phyloP scores from a whole-genome alignment of 805 yeast genomes.

The Ogataea pignaliae region DNA sequence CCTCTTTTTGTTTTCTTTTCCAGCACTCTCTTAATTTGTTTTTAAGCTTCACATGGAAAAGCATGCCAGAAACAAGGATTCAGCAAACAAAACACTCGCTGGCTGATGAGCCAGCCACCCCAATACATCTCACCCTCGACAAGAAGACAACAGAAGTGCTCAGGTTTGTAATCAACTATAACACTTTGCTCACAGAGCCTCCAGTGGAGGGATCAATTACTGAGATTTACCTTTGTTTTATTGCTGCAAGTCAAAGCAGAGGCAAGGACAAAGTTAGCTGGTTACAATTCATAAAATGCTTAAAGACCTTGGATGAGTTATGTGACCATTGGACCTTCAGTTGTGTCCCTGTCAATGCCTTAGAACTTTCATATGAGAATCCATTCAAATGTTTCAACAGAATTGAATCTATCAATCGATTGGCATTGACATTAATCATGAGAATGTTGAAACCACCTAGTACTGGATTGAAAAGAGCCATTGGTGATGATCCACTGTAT shows the following conservation, averaged over 20 bases:
- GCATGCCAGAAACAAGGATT: too few species aligned
- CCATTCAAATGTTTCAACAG: conserved; percentile 26
- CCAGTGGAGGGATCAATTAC: conserved; percentile 30
- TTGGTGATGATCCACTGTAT: conserved; percentile 1
- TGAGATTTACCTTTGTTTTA: conserved; percentile 29
- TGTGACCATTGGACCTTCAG: conserved; percentile 18
- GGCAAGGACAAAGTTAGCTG: conserved; percentile 33
- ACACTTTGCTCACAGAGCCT: conserved; percentile 22
- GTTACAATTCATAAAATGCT: conserved; percentile 28
- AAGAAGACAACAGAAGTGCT: conserved; percentile 27
- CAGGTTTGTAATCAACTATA: conserved; percentile 29
- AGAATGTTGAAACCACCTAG: conserved; percentile 10
- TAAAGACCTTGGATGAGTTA: conserved; percentile 20
- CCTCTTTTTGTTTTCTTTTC: too few species aligned
- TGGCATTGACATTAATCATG: conserved; percentile 22
- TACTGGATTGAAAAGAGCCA: neutral
- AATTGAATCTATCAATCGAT: conserved; percentile 23
- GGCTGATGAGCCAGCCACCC: too few species aligned
- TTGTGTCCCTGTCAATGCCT: conserved; percentile 23
- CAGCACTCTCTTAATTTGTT: too few species aligned
- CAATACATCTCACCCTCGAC: conserved; percentile 14
- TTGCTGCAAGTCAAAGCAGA: conserved; percentile 25
- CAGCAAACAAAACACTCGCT: too few species aligned
- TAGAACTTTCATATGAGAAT: conserved; percentile 20
- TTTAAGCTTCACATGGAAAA: too few species aligned